These are phyloP conservation scores for Escallonia rubra DNA, from an alignment of 129 eudicot genomes.

Conservation along the genomic window DNA sequence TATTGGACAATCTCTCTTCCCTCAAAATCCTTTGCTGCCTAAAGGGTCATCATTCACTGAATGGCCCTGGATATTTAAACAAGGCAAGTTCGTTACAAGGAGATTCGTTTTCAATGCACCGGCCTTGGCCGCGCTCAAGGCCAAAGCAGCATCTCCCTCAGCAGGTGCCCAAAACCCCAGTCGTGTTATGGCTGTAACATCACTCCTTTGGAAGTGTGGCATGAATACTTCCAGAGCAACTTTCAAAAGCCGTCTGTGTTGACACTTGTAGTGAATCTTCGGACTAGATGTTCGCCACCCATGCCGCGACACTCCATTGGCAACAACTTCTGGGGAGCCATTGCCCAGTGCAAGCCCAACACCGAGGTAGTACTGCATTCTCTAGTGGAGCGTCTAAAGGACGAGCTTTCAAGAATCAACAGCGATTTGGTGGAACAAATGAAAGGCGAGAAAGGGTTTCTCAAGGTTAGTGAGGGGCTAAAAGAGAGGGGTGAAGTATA, in stretches of 20 bases:
- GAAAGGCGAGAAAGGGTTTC: no score
- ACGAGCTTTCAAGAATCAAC: no score
- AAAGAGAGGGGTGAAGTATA: conserved; percentile 2
- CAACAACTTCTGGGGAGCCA: no score
- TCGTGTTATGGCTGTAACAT: conserved; percentile 20
- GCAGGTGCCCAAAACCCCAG: not conserved
- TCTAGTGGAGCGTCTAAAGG: no score
- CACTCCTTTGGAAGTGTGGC: conserved; percentile 16
- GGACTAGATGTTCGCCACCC: no score
- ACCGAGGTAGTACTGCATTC: no score
- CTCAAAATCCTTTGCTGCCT: conserved; percentile 16
- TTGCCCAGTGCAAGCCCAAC: no score
- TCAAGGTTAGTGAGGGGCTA: not conserved
- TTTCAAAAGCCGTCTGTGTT: not conserved
- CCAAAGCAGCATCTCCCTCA: no score
- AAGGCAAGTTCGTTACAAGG: conserved; percentile 5
- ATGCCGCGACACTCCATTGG: no score
- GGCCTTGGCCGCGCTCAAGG: conserved; percentile 8
- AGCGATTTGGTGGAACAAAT: no score
- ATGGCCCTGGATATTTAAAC: conserved; percentile 10
- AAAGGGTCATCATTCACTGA: not conserved
- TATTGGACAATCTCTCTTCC: conserved; percentile 10
- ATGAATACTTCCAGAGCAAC: not conserved
- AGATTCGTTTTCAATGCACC: conserved; percentile 24
- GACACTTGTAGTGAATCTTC: no score